A percentile compares a stretch with the other conserved stretches of the same genome.
Evolutionary conservation across 208 protist species (phyloP).

Genomic region (Trypanosoma scelopori): DNA sequence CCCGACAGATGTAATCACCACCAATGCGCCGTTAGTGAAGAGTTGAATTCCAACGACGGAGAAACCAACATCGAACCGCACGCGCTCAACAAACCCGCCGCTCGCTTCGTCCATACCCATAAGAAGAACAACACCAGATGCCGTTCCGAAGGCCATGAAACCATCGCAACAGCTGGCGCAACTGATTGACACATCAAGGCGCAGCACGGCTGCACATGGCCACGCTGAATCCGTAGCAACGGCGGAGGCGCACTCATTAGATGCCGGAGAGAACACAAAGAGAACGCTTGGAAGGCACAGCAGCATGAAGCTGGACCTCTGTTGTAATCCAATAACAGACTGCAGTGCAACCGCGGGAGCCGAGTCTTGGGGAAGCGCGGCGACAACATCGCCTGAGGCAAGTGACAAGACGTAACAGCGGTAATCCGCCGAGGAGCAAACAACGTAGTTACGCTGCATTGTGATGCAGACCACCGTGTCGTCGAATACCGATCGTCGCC

Average conservation of each 20-base stretch:
- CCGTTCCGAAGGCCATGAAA: conserved; percentile 62
- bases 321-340: conserved; percentile 16
- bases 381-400: conserved; percentile 41
- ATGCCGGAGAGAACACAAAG: conserved; percentile 31
- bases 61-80: conserved; percentile 84
- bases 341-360: conserved; percentile 38
- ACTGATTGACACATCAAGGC: conserved; percentile 37
- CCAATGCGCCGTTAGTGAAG: conserved; percentile 47
- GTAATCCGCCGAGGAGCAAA: conserved; percentile 70
- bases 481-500: conserved; percentile 45
- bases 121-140: conserved; percentile 72
- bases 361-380: conserved; percentile 36
- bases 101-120: conserved; percentile 35
- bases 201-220: conserved; percentile 25
- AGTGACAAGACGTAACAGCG: conserved; percentile 45
- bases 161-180: conserved; percentile 57
- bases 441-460: conserved; percentile 42
- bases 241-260: neutral
- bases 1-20: conserved; percentile 72
- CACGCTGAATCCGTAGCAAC: conserved; percentile 12
- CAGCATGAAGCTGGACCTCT: conserved; percentile 22
- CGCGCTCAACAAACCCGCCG: conserved; percentile 44
- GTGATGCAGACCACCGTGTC: conserved; percentile 55
- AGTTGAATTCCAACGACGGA: conserved; percentile 69
- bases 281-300: conserved; percentile 39